These are phyloP conservation scores for Cryphonectria parasitica DNA, from an alignment of 2,329 filamentous ascomycete genomes.

Conservation along the genomic window DNA sequence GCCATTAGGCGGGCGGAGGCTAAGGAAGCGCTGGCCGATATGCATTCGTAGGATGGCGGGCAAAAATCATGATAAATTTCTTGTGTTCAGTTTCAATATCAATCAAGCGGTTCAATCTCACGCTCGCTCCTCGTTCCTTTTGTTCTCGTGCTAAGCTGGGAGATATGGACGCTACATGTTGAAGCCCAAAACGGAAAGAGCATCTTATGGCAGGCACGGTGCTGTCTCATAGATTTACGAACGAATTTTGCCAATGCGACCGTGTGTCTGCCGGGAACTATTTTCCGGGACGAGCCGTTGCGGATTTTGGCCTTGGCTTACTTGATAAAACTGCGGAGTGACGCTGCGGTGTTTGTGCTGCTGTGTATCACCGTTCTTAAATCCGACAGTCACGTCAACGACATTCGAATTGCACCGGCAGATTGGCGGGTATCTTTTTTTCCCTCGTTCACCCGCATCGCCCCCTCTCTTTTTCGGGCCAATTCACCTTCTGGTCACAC, in stretches of 20 bases:
- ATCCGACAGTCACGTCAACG: neutral
- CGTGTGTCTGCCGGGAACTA: neutral
- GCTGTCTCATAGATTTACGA: no score
- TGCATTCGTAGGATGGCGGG: neutral
- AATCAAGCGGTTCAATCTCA: neutral
- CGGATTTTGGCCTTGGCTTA: neutral
- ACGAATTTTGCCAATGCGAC: no score
- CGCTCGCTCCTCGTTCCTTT: neutral
- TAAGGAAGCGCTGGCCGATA: constrained; percentile 10
- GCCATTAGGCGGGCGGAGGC: constrained; percentile 2
- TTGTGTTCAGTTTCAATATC: neutral
- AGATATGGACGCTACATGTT: neutral
- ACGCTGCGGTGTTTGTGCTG: neutral
- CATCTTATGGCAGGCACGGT: no score
- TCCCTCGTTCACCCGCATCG: no score
- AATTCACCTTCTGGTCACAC: neutral
- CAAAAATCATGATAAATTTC: neutral
- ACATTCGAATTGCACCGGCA: neutral
- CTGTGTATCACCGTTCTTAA: neutral
- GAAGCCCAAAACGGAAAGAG: no score
- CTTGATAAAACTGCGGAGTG: neutral
- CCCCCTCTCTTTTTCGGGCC: neutral
- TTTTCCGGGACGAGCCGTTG: neutral
- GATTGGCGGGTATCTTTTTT: neutral
- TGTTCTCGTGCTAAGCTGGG: neutral